phyloP scores from a whole-genome alignment of 345 rosid genomes.

The Crucihimalaya himalaica region DNA sequence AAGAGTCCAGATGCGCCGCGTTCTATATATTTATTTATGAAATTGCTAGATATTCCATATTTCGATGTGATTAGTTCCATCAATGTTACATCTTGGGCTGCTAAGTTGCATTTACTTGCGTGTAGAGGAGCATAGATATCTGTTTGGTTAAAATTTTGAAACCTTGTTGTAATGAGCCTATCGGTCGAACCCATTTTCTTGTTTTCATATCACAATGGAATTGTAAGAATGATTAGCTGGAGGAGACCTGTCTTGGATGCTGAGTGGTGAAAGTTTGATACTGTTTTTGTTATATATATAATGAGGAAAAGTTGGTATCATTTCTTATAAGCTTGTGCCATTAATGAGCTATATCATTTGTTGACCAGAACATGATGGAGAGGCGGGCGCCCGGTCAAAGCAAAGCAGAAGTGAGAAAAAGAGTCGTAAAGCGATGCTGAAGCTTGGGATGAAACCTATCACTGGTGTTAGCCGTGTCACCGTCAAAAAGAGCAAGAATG shows the following conservation, averaged over 20 bases:
- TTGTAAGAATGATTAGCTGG: background rate
- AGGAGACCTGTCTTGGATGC: background rate
- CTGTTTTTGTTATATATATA: background rate
- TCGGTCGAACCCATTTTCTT: background rate
- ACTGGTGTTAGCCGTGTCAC: conserved; percentile 83
- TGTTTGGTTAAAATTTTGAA: background rate
- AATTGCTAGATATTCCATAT: background rate
- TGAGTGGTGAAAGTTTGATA: conserved; percentile 3
- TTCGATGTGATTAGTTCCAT: background rate
- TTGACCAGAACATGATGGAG: conserved; percentile 52
- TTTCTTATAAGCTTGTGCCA: conserved; percentile 8
- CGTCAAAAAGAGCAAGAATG: conserved; percentile 84
- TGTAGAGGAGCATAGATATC: background rate
- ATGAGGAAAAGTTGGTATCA: background rate
- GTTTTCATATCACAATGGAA: background rate
- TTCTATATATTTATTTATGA: background rate
- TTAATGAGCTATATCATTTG: background rate
- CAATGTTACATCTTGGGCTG: background rate
- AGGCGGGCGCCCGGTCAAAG: conserved; percentile 61
- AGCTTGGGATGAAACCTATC: conserved; percentile 87
- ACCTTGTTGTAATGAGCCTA: background rate
- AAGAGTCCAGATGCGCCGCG: background rate
- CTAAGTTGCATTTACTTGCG: background rate
- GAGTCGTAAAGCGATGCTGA: conserved; percentile 87
- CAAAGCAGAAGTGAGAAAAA: conserved; percentile 93